Evolutionary conservation across 1,284 basidiomycete species (phyloP), one percentile per base, ranked within the genome.

Genomic region (Cutaneotrichosporon dermatis): DNA sequence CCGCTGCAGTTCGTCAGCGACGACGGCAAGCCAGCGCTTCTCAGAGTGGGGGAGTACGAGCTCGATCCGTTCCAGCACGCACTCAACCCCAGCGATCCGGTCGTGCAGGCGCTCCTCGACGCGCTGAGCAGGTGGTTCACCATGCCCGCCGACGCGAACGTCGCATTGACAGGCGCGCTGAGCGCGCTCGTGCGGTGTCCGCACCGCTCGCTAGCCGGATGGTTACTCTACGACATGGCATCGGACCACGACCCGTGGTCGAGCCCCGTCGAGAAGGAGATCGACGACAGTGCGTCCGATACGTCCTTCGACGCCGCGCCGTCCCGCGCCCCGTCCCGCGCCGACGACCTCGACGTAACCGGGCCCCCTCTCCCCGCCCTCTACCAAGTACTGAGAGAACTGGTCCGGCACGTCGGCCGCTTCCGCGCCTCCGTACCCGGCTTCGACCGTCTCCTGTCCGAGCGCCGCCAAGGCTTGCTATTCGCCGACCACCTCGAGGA

Each of bases 401-500:
- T 93, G 6, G 85, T 90, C 39, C 82, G 83, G 8, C 89, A 74
- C 33, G 64, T 75, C 12, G 56, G 66, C 4, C 43, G 49, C 6
- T 71, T 74, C 60, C 69, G 73, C 3, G 49, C 51, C 1, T 34
- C 56, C 1, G 65, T 76, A 8, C 82, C 87, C 12, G 81, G 87
- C 51, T 97, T 99, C 74, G 92, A 97, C 78, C 83, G 83, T 66
- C 89, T 86, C 68, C 83, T 99, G 2, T 76, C 85, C 1, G 92
- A 98, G 76, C 85, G 95, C 35, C 82, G 95, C 40, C 88, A 89
- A 71, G 93, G 94, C 3, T 80, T 99, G 15, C 80, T 96, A 33
- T 96, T 95, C 76, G 89, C 89, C 1, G 94, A 97, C 76, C 94
- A 95, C 71, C 79, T 97, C 39, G 90, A 87, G 15, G 95, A 97